Evolutionary conservation across 2,329 filamentous ascomycete species (phyloP).

Genomic region (Diatrype stigma): DNA sequence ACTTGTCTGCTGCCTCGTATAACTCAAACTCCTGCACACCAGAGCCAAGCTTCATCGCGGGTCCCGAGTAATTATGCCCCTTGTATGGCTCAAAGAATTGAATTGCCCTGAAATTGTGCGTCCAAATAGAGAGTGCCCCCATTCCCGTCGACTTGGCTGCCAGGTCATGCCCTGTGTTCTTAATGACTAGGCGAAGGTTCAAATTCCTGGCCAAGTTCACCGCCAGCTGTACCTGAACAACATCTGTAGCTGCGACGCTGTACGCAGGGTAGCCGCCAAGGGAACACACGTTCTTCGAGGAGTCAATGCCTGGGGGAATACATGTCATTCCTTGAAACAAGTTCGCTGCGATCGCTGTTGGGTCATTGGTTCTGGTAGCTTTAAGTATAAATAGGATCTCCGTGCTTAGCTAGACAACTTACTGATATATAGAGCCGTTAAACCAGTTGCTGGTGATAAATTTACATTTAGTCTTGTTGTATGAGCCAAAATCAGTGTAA

Average conservation of each 20-base stretch:
- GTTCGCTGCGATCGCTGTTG: conserved; percentile 23
- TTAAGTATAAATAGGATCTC: background rate
- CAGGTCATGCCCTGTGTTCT: conserved; percentile 52
- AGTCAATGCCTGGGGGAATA: conserved; percentile 15
- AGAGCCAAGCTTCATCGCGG: conserved; percentile 51
- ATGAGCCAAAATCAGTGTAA: conserved; percentile 28
- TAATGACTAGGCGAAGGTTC: conserved; percentile 48
- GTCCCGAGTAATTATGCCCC: conserved; percentile 32
- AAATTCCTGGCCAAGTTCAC: conserved; percentile 42
- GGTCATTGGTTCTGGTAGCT: conserved; percentile 17
- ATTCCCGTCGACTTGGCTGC: conserved; percentile 36
- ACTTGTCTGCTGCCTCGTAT: conserved; percentile 44
- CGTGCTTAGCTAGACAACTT: background rate
- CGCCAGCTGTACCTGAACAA: conserved; percentile 41
- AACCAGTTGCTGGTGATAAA: conserved; percentile 26
- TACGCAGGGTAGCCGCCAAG: conserved; percentile 40
- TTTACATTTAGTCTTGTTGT: conserved; percentile 26
- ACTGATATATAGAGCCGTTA: conserved; percentile 21
- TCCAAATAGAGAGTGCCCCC: conserved; percentile 35
- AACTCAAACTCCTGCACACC: conserved; percentile 52
- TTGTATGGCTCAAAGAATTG: conserved; percentile 30
- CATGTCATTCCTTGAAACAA: conserved; percentile 24
- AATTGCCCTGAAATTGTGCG: conserved; percentile 31
- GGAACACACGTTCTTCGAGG: conserved; percentile 24
- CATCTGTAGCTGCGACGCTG: conserved; percentile 36